These are phyloP conservation scores for Aspergillus caelatus DNA, from an alignment of 2,329 filamentous ascomycete genomes.

Conservation along the genomic window DNA sequence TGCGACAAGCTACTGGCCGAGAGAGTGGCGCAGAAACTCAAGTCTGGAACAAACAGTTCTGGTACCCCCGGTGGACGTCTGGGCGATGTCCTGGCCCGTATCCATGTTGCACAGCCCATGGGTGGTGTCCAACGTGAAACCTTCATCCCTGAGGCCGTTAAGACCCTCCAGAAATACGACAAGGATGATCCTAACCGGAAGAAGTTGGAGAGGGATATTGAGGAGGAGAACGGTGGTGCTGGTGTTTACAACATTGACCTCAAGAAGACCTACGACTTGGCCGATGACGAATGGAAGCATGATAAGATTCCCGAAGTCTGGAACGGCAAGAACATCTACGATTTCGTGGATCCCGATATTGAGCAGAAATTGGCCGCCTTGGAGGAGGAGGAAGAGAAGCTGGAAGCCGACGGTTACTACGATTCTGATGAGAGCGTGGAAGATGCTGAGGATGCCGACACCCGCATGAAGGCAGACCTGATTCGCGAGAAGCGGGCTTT, in stretches of 20 bases:
- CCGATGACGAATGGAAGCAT: constrained; percentile 90
- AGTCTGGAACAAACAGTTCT: constrained; percentile 77
- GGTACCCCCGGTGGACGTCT: constrained; percentile 79
- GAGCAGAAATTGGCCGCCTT: constrained; percentile 87
- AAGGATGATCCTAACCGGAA: constrained; percentile 82
- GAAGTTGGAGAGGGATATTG: constrained; percentile 79
- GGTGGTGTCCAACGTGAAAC: constrained; percentile 76
- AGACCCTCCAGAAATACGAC: constrained; percentile 84
- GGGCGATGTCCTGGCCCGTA: constrained; percentile 87
- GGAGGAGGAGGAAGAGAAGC: constrained; percentile 91
- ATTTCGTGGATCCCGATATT: constrained; percentile 96
- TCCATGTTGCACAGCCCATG: constrained; percentile 95
- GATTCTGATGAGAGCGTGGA: constrained; percentile 81
- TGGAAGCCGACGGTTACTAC: constrained; percentile 92
- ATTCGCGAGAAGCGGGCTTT: constrained; percentile 93
- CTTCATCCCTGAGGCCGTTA: constrained; percentile 84
- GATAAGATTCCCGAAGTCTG: constrained; percentile 94
- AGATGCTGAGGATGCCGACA: constrained; percentile 84
- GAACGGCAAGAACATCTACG: constrained; percentile 95
- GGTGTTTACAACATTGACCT: constrained; percentile 96
- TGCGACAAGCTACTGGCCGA: constrained; percentile 93
- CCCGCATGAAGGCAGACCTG: constrained; percentile 86
- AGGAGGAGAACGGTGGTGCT: constrained; percentile 89
- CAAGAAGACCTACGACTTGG: constrained; percentile 83
- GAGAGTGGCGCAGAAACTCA: constrained; percentile 92